Conservation (phyloP, 1,284 basidiomycete species). For the Trichosporon asahii region DNA sequence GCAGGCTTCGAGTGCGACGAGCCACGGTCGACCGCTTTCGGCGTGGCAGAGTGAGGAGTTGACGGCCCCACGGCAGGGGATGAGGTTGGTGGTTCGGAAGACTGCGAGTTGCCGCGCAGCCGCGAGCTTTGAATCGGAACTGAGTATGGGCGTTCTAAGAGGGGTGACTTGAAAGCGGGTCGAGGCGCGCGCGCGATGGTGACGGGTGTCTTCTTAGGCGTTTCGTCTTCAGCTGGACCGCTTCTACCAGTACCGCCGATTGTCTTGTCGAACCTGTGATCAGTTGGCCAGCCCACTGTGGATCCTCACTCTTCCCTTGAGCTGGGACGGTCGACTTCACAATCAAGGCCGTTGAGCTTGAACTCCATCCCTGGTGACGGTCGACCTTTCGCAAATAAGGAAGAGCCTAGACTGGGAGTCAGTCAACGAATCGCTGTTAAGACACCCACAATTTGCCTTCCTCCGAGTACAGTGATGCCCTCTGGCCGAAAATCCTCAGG, state of each 20-base stretch:
- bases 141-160: neutral
- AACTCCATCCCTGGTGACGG: constrained; percentile 52
- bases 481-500: constrained; percentile 59
- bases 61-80: neutral
- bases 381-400: constrained; percentile 30
- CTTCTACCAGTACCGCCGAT: constrained; percentile 13
- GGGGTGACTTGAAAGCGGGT: constrained; percentile 25
- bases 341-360: constrained; percentile 64
- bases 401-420: constrained; percentile 33
- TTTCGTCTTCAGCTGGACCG: neutral
- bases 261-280: constrained; percentile 31
- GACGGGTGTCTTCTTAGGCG: neutral
- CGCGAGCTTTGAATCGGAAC: neutral
- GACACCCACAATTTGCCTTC: constrained; percentile 44
- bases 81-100: neutral
- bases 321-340: constrained; percentile 48
- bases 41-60: neutral
- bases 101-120: neutral
- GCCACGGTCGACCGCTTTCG: constrained; percentile 9
- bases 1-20: constrained; percentile 33
- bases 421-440: neutral
- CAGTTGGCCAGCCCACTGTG: neutral
- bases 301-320: constrained; percentile 33
- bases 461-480: constrained; percentile 55
- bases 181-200: constrained; percentile 14